These are phyloP conservation scores for Cephalotrichum gorgonifer DNA, from an alignment of 2,329 filamentous ascomycete genomes.

Conservation along the genomic window DNA sequence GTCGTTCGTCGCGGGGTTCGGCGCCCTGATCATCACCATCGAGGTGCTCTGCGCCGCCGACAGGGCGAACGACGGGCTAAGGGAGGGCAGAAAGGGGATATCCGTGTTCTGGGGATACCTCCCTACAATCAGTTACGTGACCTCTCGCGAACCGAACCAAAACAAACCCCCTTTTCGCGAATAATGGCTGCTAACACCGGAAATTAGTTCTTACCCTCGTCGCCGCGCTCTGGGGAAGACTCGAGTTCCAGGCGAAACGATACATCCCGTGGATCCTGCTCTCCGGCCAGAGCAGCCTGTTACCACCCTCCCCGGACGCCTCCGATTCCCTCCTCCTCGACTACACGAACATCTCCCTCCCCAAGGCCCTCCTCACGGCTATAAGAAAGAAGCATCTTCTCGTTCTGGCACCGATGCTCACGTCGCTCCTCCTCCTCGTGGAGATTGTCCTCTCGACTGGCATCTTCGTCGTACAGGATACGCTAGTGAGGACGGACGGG, in stretches of 20 bases:
- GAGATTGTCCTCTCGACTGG: slow-evolving; percentile 17
- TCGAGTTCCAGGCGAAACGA: slow-evolving; percentile 16
- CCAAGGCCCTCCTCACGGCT: slow-evolving; percentile 12
- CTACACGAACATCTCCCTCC: slow-evolving; percentile 13
- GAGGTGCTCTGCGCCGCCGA: slow-evolving; percentile 15
- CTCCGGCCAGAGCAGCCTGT: slow-evolving; percentile 10
- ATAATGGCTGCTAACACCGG: not conserved
- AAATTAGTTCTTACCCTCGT: slow-evolving; percentile 14
- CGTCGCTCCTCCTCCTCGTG: slow-evolving; percentile 13
- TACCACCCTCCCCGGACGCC: no score
- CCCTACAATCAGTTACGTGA: slow-evolving; percentile 17
- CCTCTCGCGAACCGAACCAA: no score
- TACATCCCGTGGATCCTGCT: slow-evolving; percentile 19
- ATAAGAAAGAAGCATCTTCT: slow-evolving; percentile 16
- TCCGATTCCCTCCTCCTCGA: slow-evolving; percentile 15
- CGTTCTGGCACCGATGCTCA: slow-evolving; percentile 12
- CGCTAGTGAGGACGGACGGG: slow-evolving; percentile 9
- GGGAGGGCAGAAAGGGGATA: slow-evolving; percentile 9
- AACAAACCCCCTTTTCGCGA: not conserved
- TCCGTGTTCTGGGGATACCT: slow-evolving; percentile 17
- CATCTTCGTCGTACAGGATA: slow-evolving; percentile 13
- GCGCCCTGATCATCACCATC: slow-evolving; percentile 12
- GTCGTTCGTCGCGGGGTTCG: slow-evolving; percentile 12
- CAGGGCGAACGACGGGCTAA: slow-evolving; percentile 1
- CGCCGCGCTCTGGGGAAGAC: slow-evolving; percentile 15